Conservation (phyloP, 495 filamentous ascomycete genomes). For the Aspergillus sclerotioniger region DNA sequence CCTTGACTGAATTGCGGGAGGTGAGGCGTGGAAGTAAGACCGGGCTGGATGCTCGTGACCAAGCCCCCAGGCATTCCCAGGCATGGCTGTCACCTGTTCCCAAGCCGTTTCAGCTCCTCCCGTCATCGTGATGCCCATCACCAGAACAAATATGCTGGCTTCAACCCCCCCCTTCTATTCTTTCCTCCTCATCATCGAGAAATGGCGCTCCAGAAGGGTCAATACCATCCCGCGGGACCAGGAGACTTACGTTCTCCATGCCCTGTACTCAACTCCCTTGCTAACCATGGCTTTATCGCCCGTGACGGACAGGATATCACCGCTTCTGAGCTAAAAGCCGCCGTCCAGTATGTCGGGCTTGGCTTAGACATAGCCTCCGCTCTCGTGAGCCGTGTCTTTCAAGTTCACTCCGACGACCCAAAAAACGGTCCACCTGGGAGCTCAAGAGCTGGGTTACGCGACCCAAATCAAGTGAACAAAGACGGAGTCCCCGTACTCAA, state of each 20-base stretch:
- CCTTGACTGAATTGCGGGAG: background rate
- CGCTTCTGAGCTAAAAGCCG: constrained; percentile 8
- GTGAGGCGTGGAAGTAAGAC: background rate
- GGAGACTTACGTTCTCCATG: constrained; percentile 17
- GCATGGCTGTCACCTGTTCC: too few relatives aligned
- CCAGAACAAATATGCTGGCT: background rate
- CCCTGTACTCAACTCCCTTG: constrained; percentile 19
- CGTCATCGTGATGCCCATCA: too few relatives aligned
- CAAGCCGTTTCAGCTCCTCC: too few relatives aligned
- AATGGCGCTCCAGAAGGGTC: background rate
- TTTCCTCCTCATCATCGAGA: background rate
- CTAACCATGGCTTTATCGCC: constrained; percentile 18
- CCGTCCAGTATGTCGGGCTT: constrained; percentile 13
- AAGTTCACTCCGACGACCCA: constrained; percentile 15
- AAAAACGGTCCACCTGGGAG: background rate
- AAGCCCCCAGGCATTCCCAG: too few relatives aligned
- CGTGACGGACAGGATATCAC: constrained; percentile 20
- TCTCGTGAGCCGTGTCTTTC: constrained; percentile 13
- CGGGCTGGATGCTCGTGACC: too few relatives aligned
- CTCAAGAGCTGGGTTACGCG: constrained; percentile 12
- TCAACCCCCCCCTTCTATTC: background rate
- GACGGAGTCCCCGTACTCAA: constrained; percentile 12
- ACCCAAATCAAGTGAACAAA: constrained; percentile 10
- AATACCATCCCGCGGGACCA: constrained; percentile 5
- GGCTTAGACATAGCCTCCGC: background rate